Evolutionary conservation across 306 rosid species (phyloP).

Genomic region (Calophaca sinica): DNA sequence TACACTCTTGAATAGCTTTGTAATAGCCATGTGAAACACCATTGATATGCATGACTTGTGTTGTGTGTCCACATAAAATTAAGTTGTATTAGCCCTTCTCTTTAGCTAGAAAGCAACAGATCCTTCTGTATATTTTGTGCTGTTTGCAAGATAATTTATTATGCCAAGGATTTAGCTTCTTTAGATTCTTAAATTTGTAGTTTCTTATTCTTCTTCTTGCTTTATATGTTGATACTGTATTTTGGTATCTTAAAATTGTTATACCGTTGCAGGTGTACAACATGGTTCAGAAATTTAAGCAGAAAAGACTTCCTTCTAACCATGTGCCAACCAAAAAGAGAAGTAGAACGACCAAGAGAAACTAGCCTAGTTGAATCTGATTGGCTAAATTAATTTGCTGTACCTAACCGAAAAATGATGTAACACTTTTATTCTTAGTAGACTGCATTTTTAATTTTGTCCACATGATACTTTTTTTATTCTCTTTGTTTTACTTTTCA

Average conservation of each 20-base stretch:
- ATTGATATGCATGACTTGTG: no score
- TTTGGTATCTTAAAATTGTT: constrained; percentile 15
- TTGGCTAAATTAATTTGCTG: constrained; percentile 20
- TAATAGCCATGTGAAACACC: no score
- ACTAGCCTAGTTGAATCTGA: constrained; percentile 18
- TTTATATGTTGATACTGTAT: constrained; percentile 12
- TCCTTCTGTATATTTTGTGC: no score
- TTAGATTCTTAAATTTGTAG: constrained; percentile 12
- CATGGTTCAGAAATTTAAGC: constrained; percentile 79
- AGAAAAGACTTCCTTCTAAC: constrained; percentile 49
- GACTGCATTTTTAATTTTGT: constrained; percentile 10
- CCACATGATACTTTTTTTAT: neutral
- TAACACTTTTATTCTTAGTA: constrained; percentile 5
- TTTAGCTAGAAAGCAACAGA: no score
- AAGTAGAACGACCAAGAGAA: constrained; percentile 49
- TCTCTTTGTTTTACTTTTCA: no score
- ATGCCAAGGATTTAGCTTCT: neutral
- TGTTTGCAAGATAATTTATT: no score
- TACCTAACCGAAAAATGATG: neutral
- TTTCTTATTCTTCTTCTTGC: constrained; percentile 29
- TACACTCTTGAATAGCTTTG: no score
- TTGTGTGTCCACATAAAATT: no score
- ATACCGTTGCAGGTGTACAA: constrained; percentile 66
- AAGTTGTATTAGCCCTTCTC: no score
- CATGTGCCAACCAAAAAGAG: constrained; percentile 55